Evolutionary conservation across 371 early-diverging fungal genomes (phyloP), one percentile per base, ranked within the genome.

Genomic region (Chytridiales sp.): DNA sequence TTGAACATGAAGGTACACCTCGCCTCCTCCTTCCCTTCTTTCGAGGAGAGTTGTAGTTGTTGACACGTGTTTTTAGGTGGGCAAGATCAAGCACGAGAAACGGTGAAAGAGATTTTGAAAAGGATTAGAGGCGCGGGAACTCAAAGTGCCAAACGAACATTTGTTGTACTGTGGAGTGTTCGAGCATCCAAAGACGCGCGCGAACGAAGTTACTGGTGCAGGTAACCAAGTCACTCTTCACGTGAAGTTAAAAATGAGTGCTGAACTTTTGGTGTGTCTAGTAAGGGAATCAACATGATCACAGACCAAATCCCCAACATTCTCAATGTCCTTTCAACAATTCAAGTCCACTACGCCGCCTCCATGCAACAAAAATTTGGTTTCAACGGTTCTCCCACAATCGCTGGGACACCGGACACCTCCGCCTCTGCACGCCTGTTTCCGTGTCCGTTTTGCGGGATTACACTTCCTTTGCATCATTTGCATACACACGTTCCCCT

Each of bases 241-340:
- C 4, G 5, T 42, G 15, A 22, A 35, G 5, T 4, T 55, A 31
- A 31, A 55, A 52, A 26, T 27, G 19, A 42, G n/a, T n/a, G n/a
- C 26, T 55, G 4, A 42, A 46, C 11, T n/a, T 46, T 8, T 21
- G 22, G 24, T 5, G 4, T 13, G 11, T 35, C 13, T 38, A 62
- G 56, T 1, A 47, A 47, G 26, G 62, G 62, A 17, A 40, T 56
- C 44, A 62, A 62, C 30, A 56, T 62, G 62, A 47, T 62, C 35
- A 62, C 62, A 17, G 48, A 43, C 22, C 15, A 5, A 24, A 32
- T 47, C 34, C 24, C 29, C 2, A 27, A 55, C 24, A 39, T 56
- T 22, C 19, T 44, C 42, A 47, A 31, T 15, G 40, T 56, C 13
- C 48, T 47, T 36, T 11, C 47, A 24, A 21, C 24, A 13, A 47